Evolutionary conservation across 1,284 basidiomycete species (phyloP).

Genomic region (Boletellus dicymbophilus): DNA sequence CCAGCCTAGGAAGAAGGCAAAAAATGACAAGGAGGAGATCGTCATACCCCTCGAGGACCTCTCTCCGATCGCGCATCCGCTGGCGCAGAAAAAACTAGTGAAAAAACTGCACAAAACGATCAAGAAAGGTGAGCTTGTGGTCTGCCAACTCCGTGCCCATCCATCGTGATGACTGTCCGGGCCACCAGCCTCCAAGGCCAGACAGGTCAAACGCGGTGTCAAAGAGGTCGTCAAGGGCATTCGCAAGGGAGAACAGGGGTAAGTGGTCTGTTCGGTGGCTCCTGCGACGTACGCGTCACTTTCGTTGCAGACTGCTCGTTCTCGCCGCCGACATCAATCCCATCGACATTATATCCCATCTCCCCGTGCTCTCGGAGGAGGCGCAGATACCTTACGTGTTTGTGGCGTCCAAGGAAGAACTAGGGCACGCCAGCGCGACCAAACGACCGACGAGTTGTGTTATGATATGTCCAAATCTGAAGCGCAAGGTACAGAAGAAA

Average conservation of each 20-base stretch:
- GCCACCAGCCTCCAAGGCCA: conserved; percentile 78
- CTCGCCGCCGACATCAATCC: conserved; percentile 98
- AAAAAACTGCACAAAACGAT: conserved; percentile 94
- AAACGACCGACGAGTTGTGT: conserved; percentile 99
- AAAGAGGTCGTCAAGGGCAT: conserved; percentile 98
- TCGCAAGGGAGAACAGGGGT: conserved; percentile 95
- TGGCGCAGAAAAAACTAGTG: conserved; percentile 88
- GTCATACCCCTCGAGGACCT: conserved; percentile 79
- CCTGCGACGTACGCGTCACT: conserved; percentile 5
- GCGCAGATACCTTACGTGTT: conserved; percentile 93
- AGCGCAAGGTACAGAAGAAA: conserved; percentile 69
- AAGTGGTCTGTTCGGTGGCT: conserved; percentile 30
- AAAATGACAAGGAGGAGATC: conserved; percentile 66
- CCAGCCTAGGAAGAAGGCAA: conserved; percentile 57
- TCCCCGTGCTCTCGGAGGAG: conserved; percentile 95
- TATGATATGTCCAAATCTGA: conserved; percentile 85
- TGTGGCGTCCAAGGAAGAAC: conserved; percentile 88
- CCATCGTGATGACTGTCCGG: conserved; percentile 5
- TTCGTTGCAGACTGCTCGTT: conserved; percentile 72
- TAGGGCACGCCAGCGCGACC: conserved; percentile 94
- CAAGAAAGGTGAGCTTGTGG: conserved; percentile 71
- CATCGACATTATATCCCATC: conserved; percentile 97
- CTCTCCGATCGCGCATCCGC: conserved; percentile 87
- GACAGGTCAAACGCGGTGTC: conserved; percentile 93
- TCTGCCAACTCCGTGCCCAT: neutral